Evolutionary conservation across 2,329 filamentous ascomycete genomes (phyloP), one percentile per base, ranked within the genome.

Genomic region (Hymenoscyphus salicellus): DNA sequence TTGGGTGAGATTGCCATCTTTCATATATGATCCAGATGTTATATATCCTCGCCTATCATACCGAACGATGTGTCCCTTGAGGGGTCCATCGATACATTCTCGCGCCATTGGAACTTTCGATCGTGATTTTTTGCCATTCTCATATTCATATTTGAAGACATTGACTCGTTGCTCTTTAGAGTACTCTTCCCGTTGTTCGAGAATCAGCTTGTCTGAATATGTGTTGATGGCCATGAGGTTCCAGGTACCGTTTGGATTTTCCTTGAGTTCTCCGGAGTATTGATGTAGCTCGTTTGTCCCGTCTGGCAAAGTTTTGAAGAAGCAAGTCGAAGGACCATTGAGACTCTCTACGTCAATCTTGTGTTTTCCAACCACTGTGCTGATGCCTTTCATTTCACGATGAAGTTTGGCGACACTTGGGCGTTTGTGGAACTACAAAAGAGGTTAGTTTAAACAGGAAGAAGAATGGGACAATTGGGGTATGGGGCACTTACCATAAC

Each of bases 31-130:
- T 16, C 83, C 83, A 14, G 80, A 80, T 63, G 80, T 78, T 58
- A 84, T 78, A 57, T 81, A 80, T n/a, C 83, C 83, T 66, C 80
- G 80, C 61, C 76, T 71, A 66, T 84, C 82, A 70, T 84, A 84
- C 56, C 79, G 74, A 38, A 82, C 77, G 38, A 78, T 77, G 60
- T 83, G 74, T 63, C 75, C 77, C 30, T 74, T 76, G 55, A 76
- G 71, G 33, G 71, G 73, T 46, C 83, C 83, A n/a, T 74, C 70
- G 14, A 82, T 74, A 63, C 82, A 84, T 32, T 75, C 77, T 43
- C 83, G 76, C 69, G 79, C 71, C 68, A 80, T 73, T 0, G 81
- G 79, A 55, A 49, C 82, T 73, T 28, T 69, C 67, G 38, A 32
- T 20, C n/a, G 36, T 46, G 14, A 60, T 65, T 32, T 67, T 68